These are phyloP conservation scores for Puccinia brachypodii DNA, from an alignment of 1,284 basidiomycete species.

Conservation along the genomic window DNA sequence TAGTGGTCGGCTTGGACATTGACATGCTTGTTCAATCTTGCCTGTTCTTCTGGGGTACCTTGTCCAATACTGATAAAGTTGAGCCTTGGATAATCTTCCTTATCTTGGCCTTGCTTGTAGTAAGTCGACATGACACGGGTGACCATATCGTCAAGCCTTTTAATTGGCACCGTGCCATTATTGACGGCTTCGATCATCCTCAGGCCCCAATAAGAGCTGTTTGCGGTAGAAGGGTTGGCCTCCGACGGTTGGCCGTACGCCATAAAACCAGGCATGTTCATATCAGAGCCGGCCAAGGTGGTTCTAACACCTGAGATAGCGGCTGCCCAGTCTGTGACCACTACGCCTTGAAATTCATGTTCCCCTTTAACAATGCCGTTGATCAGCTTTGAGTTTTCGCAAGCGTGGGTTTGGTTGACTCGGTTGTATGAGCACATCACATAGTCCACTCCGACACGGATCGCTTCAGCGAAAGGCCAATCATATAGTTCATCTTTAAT, in stretches of 20 bases:
- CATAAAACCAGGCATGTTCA: conserved; percentile 46
- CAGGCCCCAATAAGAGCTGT: conserved; percentile 39
- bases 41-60: conserved; percentile 42
- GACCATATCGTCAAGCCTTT: conserved; percentile 44
- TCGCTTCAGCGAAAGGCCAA: conserved; percentile 49
- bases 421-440: conserved; percentile 56
- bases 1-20: conserved; percentile 53
- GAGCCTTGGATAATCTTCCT: conserved; percentile 20
- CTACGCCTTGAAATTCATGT: conserved; percentile 55
- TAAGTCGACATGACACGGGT: conserved; percentile 43
- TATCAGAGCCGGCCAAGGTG: conserved; percentile 37
- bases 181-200: conserved; percentile 39
- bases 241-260: conserved; percentile 36
- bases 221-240: conserved; percentile 38
- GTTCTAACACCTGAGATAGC: conserved; percentile 31
- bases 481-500: conserved; percentile 53
- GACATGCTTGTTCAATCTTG: conserved; percentile 34
- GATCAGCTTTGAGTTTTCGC: conserved; percentile 55
- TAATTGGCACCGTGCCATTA: conserved; percentile 35
- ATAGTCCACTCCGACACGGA: conserved; percentile 48
- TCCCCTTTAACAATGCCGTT: conserved; percentile 56
- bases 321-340: conserved; percentile 54
- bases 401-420: conserved; percentile 54
- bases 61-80: conserved; percentile 36
- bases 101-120: conserved; percentile 47